Evolutionary conservation across 2,329 filamentous ascomycete species (phyloP), one percentile per base, ranked within the genome.

Genomic region (Zasmidium angulare): DNA sequence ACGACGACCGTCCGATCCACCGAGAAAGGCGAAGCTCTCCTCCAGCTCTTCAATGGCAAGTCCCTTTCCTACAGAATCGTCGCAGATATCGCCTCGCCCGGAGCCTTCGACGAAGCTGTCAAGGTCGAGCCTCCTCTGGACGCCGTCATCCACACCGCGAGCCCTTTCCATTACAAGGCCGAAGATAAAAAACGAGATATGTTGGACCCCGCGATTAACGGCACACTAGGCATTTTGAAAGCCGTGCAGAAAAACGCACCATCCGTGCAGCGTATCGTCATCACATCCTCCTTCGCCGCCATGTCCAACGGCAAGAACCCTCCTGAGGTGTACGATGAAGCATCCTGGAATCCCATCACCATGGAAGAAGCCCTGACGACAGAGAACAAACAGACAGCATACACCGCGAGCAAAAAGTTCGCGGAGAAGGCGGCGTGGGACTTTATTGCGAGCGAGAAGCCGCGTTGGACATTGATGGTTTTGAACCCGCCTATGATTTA

Each of bases 141-240:
- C n/a, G n/a, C n/a, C n/a, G 36, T 43, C 4, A 7, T 43, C 20
- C 81, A 83, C 63, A 69, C 79, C 10, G 81, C 81, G 0, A 75
- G 76, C 10, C 71, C 76, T 9, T 50, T 79, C 2, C 71, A 68
- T 0, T 77, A 78, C 50, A 71, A 74, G 49, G 54, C 67, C 0
- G 68, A 81, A 3, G 76, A 78, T 1, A 68, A 79, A 6, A 66
- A 72, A 0, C 76, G 80, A 7, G 79, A 52, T 26, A 31, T 58
- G 50, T 40, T 58, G 11, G 24, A 54, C 4, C 56, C 56, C n/a
- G 50, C 56, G 3, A 29, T 58, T 6, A n/a, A 31, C 10, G 56
- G 56, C 14, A 58, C 50, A 19, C 24, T 29, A 20, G 36, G 23
- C 9, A 54, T 54, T 23, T 50, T 58, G 3, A n/a, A 17, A 43